Evolutionary conservation across 2,329 filamentous ascomycete genomes (phyloP).

Genomic region (Colletotrichum sp.): DNA sequence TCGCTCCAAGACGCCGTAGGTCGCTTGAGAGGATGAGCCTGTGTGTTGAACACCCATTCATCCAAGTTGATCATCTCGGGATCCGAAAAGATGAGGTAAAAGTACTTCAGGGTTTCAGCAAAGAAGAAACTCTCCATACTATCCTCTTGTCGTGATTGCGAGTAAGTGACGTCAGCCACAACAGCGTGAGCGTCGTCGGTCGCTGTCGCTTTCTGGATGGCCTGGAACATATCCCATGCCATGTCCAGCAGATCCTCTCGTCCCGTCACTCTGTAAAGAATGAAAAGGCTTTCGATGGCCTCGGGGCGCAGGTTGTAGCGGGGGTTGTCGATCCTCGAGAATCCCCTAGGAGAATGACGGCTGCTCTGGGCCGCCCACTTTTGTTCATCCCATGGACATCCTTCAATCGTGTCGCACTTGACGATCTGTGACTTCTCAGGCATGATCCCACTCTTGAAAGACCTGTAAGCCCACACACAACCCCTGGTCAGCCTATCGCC

Average conservation of each 20-base stretch:
- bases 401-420: conserved; percentile 41
- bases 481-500: conserved; percentile 53
- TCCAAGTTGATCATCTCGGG: conserved; percentile 69
- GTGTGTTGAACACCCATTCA: conserved; percentile 67
- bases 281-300: conserved; percentile 60
- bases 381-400: conserved; percentile 50
- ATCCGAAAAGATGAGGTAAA: conserved; percentile 73
- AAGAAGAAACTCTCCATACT: conserved; percentile 70
- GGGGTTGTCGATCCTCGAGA: conserved; percentile 59
- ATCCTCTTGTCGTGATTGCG: conserved; percentile 45
- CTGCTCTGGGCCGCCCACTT: conserved; percentile 25
- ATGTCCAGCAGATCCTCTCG: conserved; percentile 51
- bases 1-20: background rate
- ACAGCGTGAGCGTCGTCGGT: conserved; percentile 54
- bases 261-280: conserved; percentile 59
- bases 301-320: conserved; percentile 56
- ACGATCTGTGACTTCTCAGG: conserved; percentile 52
- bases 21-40: conserved; percentile 50
- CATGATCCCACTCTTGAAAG: conserved; percentile 56
- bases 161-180: conserved; percentile 53
- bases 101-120: conserved; percentile 78
- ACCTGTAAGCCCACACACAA: conserved; percentile 56
- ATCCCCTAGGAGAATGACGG: conserved; percentile 55
- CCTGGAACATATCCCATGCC: conserved; percentile 60
- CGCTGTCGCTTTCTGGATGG: conserved; percentile 48